phyloP scores from a whole-genome alignment of 257 asterid species.

The Datura wrightii region DNA sequence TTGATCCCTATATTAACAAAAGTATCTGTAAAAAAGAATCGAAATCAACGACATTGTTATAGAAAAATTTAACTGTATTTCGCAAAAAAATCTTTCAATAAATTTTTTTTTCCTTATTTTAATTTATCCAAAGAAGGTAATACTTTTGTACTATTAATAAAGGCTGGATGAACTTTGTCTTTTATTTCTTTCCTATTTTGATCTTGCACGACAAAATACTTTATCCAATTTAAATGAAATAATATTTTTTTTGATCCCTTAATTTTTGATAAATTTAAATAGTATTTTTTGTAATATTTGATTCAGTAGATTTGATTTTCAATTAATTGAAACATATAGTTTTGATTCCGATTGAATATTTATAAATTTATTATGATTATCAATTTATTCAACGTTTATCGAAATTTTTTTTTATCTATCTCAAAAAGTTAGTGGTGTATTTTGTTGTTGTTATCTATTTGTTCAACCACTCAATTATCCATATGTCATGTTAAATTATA shows the following conservation, averaged over 20 bases:
- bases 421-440: too few relatives aligned
- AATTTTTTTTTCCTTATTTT: not conserved
- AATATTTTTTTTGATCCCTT: not conserved
- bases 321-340: not conserved
- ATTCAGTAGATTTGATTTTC: not conserved
- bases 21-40: too few relatives aligned
- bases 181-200: not conserved
- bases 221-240: not conserved
- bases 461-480: not conserved
- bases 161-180: slow-evolving; percentile 22
- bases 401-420: not conserved
- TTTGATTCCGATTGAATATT: not conserved
- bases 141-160: not conserved
- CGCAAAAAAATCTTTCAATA: not conserved
- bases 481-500: not conserved
- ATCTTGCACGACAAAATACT: not conserved
- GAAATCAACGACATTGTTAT: too few relatives aligned
- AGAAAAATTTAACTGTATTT: too few relatives aligned
- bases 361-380: not conserved
- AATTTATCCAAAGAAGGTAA: not conserved
- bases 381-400: not conserved
- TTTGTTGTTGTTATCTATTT: not conserved
- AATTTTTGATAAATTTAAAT: not conserved
- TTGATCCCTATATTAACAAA: too few relatives aligned
- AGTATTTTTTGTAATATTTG: not conserved